Conservation (phyloP, 1,284 basidiomycete species). For the Papiliotrema fonsecae region DNA sequence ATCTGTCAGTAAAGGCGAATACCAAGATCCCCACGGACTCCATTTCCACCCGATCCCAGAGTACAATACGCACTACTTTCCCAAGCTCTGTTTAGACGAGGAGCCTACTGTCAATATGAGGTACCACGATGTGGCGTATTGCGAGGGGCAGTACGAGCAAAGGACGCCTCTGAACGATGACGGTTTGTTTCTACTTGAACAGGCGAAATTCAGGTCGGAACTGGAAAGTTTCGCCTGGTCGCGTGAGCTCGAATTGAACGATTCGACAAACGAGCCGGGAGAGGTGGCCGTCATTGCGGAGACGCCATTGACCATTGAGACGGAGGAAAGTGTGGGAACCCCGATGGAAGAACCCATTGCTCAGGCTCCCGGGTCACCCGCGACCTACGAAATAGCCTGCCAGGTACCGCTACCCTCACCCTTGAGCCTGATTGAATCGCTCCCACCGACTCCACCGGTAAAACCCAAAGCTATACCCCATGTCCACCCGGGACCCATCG, state of each 20-base stretch:
- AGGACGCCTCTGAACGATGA: conserved; percentile 35
- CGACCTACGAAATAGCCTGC: background rate
- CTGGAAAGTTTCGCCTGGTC: conserved; percentile 37
- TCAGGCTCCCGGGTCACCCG: background rate
- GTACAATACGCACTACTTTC: conserved; percentile 95
- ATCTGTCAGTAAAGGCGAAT: conserved; percentile 30
- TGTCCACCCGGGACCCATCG: background rate
- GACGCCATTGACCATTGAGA: background rate
- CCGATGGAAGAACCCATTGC: background rate
- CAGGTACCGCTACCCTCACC: background rate
- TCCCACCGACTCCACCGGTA: background rate
- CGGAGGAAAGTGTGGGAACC: conserved; percentile 4
- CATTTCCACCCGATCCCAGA: conserved; percentile 88
- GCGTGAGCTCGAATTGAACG: background rate
- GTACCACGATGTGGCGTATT: conserved; percentile 25
- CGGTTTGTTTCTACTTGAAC: conserved; percentile 26
- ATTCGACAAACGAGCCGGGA: background rate
- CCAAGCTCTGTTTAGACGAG: conserved; percentile 94
- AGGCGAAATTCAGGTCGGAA: conserved; percentile 23
- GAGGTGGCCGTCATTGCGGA: background rate
- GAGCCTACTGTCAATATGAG: conserved; percentile 57
- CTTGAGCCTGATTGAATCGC: background rate
- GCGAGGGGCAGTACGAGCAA: conserved; percentile 5
- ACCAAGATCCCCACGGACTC: conserved; percentile 85
- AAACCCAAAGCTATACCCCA: background rate